A percentile compares a stretch with the other conserved stretches of the same genome.
Evolutionary conservation across 306 rosid genomes (phyloP).

Genomic region (Dicorynia guianensis): DNA sequence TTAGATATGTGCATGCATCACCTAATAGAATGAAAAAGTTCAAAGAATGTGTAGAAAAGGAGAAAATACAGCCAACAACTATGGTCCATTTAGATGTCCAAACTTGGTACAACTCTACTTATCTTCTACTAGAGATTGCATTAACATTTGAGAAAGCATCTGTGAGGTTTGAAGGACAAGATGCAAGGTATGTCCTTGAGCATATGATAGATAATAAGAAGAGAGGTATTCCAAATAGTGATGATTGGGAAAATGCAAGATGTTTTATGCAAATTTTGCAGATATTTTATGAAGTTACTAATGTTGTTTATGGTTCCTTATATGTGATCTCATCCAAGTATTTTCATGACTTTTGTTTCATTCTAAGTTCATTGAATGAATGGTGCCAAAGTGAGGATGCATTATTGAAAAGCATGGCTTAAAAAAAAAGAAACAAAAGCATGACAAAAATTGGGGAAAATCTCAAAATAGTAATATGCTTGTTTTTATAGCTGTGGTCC

Average conservation of each 20-base stretch:
- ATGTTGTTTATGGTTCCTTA: neutral
- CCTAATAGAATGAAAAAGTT: neutral
- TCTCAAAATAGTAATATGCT: no score
- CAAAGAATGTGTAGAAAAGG: neutral
- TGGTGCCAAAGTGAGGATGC: neutral
- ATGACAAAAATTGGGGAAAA: conserved; percentile 20
- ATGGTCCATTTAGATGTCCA: neutral
- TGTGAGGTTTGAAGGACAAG: neutral
- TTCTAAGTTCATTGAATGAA: neutral
- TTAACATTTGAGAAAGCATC: conserved; percentile 9
- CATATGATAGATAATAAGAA: neutral
- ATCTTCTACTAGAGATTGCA: conserved; percentile 6
- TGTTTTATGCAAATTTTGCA: neutral
- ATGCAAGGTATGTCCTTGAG: neutral
- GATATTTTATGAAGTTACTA: neutral
- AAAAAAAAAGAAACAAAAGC: neutral
- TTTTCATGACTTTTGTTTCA: neutral
- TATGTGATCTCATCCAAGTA: neutral
- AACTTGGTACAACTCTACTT: conserved; percentile 7
- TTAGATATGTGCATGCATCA: neutral
- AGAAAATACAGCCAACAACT: neutral
- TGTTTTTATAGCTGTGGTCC: no score
- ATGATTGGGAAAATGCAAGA: conserved; percentile 10
- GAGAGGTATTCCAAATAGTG: neutral
- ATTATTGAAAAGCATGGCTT: neutral